Evolutionary conservation across 441 rosid species (phyloP), one percentile per base, ranked within the genome.

Genomic region (Populus hybrid): DNA sequence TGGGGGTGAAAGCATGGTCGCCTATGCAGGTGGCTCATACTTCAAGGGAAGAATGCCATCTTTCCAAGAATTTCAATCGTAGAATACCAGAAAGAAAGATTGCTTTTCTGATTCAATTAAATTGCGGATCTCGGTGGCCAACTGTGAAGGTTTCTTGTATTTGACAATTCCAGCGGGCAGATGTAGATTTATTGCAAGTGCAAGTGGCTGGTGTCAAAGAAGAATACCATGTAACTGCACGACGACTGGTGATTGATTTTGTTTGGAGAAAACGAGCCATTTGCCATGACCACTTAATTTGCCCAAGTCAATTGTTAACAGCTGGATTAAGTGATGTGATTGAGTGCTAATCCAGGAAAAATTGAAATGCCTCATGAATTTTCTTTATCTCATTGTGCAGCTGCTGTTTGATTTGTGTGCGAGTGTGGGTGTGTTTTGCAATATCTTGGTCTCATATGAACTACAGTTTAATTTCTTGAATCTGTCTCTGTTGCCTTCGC

Each of bases 301-400:
- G 26, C 26, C 9, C 28, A 2, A 21, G 72, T 2, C 28, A 36
- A 6, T 8, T 21, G n/a, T 23, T 2, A 38, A 69, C 50, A 61
- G 28, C 65, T 61, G 28, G 56, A 69, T 69, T 21, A n/a, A 38
- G 23, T 69, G 59, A 69, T 7, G 70, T 67, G 38, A 67, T 67
- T 67, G 42, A 31, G 23, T 31, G 3, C 29, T 1, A 3, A 16
- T 67, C 70, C 9, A 67, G n/a, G 35, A 36, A 67, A 31, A 16
- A 7, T 1, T 45, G 18, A 12, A 45, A 45, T 12, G 16, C 18
- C 53, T 45, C 6, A 3, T 45, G 53, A 12, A 11, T 11, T 45
- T 45, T 45, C 53, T 12, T 45, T 45, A 4, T 9, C 42, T 38
- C 42, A 45, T 12, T 12, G 11, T 8, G 64, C 64, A n/a, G 3